These are phyloP conservation scores for Syncephalastrum racemosum DNA, from an alignment of 371 early-diverging fungal genomes.

Conservation along the genomic window DNA sequence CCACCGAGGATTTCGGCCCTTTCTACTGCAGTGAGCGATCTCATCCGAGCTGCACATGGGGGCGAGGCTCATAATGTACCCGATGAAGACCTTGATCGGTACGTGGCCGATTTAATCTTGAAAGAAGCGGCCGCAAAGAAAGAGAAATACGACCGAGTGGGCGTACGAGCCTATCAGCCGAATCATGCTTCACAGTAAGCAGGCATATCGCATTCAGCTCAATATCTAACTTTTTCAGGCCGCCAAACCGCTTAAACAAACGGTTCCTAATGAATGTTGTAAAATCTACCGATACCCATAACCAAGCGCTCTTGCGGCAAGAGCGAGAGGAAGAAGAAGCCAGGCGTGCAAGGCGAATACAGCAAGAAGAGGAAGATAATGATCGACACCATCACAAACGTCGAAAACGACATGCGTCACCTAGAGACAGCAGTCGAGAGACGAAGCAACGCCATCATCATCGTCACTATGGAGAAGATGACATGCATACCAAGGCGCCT, in stretches of 20 bases:
- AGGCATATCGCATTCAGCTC: neutral
- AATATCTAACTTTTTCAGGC: conserved; percentile 4
- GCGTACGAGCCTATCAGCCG: conserved; percentile 52
- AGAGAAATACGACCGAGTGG: conserved; percentile 45
- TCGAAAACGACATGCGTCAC: neutral
- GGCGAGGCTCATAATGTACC: conserved; percentile 46
- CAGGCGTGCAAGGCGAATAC: conserved; percentile 10
- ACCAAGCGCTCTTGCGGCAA: conserved; percentile 61
- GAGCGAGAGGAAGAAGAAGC: conserved; percentile 24
- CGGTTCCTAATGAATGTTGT: conserved; percentile 71
- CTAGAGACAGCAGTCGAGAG: conserved; percentile 7
- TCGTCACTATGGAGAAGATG: neutral
- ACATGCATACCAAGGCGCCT: neutral
- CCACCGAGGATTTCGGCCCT: conserved; percentile 19
- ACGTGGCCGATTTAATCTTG: conserved; percentile 67
- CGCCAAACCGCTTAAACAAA: conserved; percentile 51
- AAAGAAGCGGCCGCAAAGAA: conserved; percentile 57
- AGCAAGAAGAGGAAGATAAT: conserved; percentile 8
- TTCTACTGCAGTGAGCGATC: conserved; percentile 47
- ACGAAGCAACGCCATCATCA: conserved; percentile 3
- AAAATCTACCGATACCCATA: conserved; percentile 70
- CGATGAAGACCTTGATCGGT: conserved; percentile 68
- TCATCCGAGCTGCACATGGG: conserved; percentile 60
- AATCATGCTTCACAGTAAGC: conserved; percentile 23
- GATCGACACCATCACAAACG: conserved; percentile 4